Percentiles rank a stretch among this genome's conserved stretches.
These are phyloP conservation scores for Thymus quinquecostatus DNA, from an alignment of 257 asterid species.

Conservation along the genomic window DNA sequence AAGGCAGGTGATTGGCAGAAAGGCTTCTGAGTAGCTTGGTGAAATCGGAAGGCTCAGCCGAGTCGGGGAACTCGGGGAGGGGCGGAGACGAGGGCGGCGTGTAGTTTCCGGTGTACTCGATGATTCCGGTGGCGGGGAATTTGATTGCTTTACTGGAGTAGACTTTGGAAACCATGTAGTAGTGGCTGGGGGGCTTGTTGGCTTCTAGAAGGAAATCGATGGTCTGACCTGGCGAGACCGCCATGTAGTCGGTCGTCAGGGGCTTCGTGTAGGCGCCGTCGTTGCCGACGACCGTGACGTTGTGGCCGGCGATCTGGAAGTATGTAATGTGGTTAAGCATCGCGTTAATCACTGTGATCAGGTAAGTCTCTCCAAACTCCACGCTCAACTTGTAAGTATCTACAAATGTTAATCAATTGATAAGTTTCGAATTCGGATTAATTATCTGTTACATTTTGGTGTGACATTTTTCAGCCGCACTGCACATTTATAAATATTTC, in stretches of 20 bases:
- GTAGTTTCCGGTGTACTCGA: too few species aligned
- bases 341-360: conserved; percentile 55
- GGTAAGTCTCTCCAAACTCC: conserved; percentile 52
- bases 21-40: conserved; percentile 36
- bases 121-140: too few species aligned
- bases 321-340: conserved; percentile 68
- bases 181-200: conserved; percentile 41
- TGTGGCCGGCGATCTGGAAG: conserved; percentile 55
- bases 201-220: conserved; percentile 54
- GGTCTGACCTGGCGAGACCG: conserved; percentile 68
- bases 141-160: too few species aligned
- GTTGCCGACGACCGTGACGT: conserved; percentile 55
- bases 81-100: not conserved
- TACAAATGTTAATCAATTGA: too few species aligned
- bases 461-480: too few species aligned
- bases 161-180: conserved; percentile 59
- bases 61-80: conserved; percentile 20
- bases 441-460: too few species aligned
- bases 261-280: conserved; percentile 62
- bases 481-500: too few species aligned
- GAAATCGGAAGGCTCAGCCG: conserved; percentile 28
- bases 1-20: conserved; percentile 46
- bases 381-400: conserved; percentile 19
- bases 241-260: conserved; percentile 36
- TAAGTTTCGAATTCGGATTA: too few species aligned